Conservation (phyloP, 2,329 filamentous ascomycete species). For the Alternaria brassicae region DNA sequence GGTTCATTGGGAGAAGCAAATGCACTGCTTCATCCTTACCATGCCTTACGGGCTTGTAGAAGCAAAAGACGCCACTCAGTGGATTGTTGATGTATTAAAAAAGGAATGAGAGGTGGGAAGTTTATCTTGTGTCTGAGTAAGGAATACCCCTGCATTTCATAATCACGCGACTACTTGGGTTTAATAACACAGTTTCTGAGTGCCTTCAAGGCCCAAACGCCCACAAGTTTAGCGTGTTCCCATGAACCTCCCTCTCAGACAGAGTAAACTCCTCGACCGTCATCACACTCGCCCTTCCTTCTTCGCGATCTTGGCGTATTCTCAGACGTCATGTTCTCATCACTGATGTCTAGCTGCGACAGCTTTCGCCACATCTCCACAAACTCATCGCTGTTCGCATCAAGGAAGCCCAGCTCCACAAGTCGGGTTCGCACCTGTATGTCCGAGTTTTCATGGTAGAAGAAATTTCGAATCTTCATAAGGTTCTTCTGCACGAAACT, state of each 20-base stretch:
- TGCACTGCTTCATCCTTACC: slow-evolving; percentile 66
- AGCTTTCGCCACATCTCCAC: background rate
- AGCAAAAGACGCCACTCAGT: slow-evolving; percentile 55
- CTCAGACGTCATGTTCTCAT: background rate
- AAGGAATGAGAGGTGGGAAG: slow-evolving; percentile 21
- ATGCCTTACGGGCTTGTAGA: slow-evolving; percentile 59
- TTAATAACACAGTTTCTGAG: background rate
- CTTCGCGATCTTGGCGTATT: background rate
- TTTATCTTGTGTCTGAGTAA: background rate
- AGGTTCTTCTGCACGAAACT: slow-evolving; percentile 25
- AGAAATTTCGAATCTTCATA: slow-evolving; percentile 22
- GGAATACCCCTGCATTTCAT: slow-evolving; percentile 6
- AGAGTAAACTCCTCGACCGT: background rate
- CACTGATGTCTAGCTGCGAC: slow-evolving; percentile 3
- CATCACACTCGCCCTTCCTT: background rate
- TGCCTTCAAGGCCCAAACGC: background rate
- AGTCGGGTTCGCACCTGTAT: slow-evolving; percentile 18
- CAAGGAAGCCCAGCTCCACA: slow-evolving; percentile 25
- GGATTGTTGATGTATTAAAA: slow-evolving; percentile 53
- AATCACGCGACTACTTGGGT: background rate
- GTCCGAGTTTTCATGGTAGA: slow-evolving; percentile 28
- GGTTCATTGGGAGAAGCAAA: slow-evolving; percentile 66
- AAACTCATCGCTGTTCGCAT: background rate
- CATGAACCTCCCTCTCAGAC: background rate
- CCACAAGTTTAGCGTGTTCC: background rate